phyloP scores from a whole-genome alignment of 169 alveolate genomes.

The Cryptosporidium sp. region DNA sequence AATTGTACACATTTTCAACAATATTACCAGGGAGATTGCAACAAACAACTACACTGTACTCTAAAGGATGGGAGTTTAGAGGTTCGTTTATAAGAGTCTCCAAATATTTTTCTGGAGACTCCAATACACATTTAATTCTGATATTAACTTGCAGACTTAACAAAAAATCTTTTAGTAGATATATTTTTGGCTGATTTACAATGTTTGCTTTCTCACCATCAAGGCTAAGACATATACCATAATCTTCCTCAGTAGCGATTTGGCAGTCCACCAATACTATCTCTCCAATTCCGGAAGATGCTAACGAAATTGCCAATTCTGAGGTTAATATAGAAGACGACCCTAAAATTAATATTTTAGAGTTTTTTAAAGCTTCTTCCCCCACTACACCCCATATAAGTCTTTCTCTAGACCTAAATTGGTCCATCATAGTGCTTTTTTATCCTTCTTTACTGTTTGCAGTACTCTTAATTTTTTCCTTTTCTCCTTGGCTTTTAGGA shows the following conservation, averaged over 20 bases:
- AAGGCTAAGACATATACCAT: neutral
- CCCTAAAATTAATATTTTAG: slow-evolving; percentile 41
- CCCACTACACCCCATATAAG: slow-evolving; percentile 47
- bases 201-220: neutral
- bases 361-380: slow-evolving; percentile 3
- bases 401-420: slow-evolving; percentile 46
- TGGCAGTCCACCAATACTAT: slow-evolving; percentile 35
- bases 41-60: slow-evolving; percentile 6
- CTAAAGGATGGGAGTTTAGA: neutral
- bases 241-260: slow-evolving; percentile 5
- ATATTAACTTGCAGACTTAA: neutral
- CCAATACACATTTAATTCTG: slow-evolving; percentile 12
- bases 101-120: slow-evolving; percentile 43
- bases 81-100: neutral
- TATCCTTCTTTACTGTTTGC: neutral
- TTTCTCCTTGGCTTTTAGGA: neutral
- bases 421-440: neutral
- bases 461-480: neutral
- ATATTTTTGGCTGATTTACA: neutral
- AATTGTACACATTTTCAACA: neutral
- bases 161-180: slow-evolving; percentile 5
- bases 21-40: slow-evolving; percentile 19
- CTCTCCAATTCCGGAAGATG: slow-evolving; percentile 16
- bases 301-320: slow-evolving; percentile 28
- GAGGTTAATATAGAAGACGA: slow-evolving; percentile 26